Evolutionary conservation across 441 rosid species (phyloP).

Genomic region (Euphorbia schlechtendalii): DNA sequence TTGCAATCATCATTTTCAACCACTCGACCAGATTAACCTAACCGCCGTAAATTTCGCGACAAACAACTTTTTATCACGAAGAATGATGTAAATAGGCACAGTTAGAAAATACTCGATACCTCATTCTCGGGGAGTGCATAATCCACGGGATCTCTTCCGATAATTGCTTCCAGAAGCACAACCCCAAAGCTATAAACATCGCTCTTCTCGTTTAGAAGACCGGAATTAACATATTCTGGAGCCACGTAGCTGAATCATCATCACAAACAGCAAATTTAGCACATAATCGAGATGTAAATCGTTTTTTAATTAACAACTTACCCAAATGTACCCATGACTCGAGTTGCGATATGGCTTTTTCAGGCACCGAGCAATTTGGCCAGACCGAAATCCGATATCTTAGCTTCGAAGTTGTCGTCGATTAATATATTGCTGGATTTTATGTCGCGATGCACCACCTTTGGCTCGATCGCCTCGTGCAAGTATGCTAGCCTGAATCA

Average conservation of each 20-base stretch:
- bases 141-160: conserved; percentile 97
- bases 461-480: conserved; percentile 97
- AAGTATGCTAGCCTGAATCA: conserved; percentile 69
- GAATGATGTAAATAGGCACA: conserved; percentile 2
- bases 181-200: conserved; percentile 88
- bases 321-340: conserved; percentile 99
- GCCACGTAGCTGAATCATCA: conserved; percentile 64
- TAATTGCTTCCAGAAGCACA: conserved; percentile 80
- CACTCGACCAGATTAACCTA: conserved; percentile 97
- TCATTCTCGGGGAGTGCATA: conserved; percentile 73
- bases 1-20: conserved; percentile 93
- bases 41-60: conserved; percentile 9
- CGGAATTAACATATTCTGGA: conserved; percentile 92
- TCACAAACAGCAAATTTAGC: conserved; percentile 3
- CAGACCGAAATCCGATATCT: conserved; percentile 89
- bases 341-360: conserved; percentile 84
- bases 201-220: conserved; percentile 83
- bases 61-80: background rate
- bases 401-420: conserved; percentile 77
- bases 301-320: too few relatives aligned
- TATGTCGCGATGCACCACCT: conserved; percentile 96
- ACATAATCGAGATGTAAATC: too few relatives aligned
- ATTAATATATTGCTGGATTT: conserved; percentile 91
- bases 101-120: conserved; percentile 34
- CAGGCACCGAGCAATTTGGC: conserved; percentile 93